These are phyloP conservation scores for Myxozyma vanderwaltii DNA, from an alignment of 805 yeast species.

Conservation along the genomic window DNA sequence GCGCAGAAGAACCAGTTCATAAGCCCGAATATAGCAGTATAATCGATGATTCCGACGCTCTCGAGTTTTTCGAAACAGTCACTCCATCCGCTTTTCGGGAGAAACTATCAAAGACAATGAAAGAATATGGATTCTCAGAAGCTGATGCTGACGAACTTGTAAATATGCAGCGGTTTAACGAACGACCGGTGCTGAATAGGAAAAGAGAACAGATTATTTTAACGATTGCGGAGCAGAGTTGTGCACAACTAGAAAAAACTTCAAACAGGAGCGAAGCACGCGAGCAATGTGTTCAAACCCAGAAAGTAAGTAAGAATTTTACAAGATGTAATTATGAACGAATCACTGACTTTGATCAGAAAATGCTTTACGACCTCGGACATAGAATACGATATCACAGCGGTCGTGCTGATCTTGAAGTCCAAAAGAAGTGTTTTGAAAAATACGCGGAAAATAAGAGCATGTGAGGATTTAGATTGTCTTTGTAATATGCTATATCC, in stretches of 20 bases:
- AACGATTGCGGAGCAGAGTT: constrained; percentile 12
- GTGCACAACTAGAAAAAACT: neutral
- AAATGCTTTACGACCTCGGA: constrained; percentile 22
- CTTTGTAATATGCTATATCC: neutral
- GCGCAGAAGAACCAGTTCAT: neutral
- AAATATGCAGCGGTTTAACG: neutral
- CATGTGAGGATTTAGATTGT: neutral
- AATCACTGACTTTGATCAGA: constrained; percentile 3
- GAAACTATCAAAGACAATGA: neutral
- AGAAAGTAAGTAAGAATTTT: constrained; percentile 11
- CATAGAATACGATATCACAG: constrained; percentile 1
- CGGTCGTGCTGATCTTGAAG: neutral
- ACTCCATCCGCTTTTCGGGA: constrained; percentile 20
- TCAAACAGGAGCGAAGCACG: neutral
- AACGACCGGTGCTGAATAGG: constrained; percentile 1
- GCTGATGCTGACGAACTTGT: neutral
- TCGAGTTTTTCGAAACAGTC: constrained; percentile 13
- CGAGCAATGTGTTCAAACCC: constrained; percentile 11
- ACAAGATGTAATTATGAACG: neutral
- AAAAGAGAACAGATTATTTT: neutral
- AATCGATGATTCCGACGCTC: constrained; percentile 15
- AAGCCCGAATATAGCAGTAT: constrained; percentile 1
- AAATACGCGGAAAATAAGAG: neutral
- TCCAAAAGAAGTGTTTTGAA: constrained; percentile 6
- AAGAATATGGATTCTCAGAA: constrained; percentile 6